Conservation (phyloP, 495 filamentous ascomycete genomes). For the Aspergillus diversus region DNA sequence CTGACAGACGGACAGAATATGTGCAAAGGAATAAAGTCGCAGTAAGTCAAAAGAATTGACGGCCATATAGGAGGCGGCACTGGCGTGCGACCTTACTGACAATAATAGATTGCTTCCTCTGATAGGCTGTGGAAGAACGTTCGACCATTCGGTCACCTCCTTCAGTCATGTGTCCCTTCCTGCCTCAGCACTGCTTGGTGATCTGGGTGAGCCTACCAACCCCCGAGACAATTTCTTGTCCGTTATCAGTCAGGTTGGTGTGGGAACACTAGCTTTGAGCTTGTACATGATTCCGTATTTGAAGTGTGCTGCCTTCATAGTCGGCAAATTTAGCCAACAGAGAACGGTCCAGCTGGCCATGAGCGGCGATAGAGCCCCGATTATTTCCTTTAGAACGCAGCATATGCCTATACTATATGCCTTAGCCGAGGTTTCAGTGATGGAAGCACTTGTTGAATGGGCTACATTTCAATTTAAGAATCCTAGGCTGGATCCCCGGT, state of each 20-base stretch:
- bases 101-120: constrained; percentile 25
- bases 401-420: constrained; percentile 39
- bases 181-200: constrained; percentile 33
- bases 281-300: constrained; percentile 29
- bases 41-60: constrained; percentile 9
- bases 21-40: constrained; percentile 34
- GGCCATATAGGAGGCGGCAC: neutral
- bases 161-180: constrained; percentile 39
- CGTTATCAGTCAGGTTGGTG: constrained; percentile 30
- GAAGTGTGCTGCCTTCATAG: constrained; percentile 26
- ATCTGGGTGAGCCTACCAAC: constrained; percentile 19
- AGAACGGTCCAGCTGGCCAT: constrained; percentile 23
- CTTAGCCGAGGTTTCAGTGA: constrained; percentile 33
- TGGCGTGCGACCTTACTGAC: neutral
- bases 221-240: constrained; percentile 28
- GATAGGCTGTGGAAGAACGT: constrained; percentile 29
- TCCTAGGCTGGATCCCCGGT: constrained; percentile 14
- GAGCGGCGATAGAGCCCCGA: constrained; percentile 17
- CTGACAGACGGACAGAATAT: constrained; percentile 35
- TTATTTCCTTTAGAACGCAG: constrained; percentile 43
- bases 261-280: constrained; percentile 32
- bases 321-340: constrained; percentile 29
- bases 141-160: constrained; percentile 42
- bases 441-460: constrained; percentile 33
- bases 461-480: constrained; percentile 22